These are phyloP conservation scores for Westerdykella sp. DNA, from an alignment of 2,329 filamentous ascomycete genomes.

Conservation along the genomic window DNA sequence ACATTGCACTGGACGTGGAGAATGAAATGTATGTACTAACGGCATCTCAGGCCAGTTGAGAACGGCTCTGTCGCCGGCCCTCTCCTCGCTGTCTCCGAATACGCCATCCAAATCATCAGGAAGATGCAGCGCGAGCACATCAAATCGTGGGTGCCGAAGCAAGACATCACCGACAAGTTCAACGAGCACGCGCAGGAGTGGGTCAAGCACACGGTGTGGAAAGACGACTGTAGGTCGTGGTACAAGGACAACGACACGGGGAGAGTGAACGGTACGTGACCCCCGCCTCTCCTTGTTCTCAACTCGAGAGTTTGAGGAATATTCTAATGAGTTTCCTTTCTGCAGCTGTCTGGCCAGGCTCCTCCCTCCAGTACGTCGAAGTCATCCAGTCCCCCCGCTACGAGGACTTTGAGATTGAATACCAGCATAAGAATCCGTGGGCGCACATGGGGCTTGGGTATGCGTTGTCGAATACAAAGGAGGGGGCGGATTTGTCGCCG, in stretches of 20 bases:
- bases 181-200: constrained; percentile 43
- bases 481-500: constrained; percentile 32
- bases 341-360: constrained; percentile 47
- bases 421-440: constrained; percentile 38
- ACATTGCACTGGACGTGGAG: not conserved
- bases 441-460: constrained; percentile 40
- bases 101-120: constrained; percentile 39
- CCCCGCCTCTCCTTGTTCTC: not conserved
- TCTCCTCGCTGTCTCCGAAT: constrained; percentile 35
- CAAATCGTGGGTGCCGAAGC: constrained; percentile 36
- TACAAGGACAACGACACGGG: constrained; percentile 41
- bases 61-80: constrained; percentile 44
- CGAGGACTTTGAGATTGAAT: constrained; percentile 42
- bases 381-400: constrained; percentile 37
- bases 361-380: constrained; percentile 44
- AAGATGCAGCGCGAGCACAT: constrained; percentile 45
- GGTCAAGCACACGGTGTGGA: constrained; percentile 48
- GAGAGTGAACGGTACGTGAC: constrained; percentile 23
- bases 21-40: not conserved
- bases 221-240: constrained; percentile 41
- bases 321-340: not conserved
- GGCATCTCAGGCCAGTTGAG: constrained; percentile 36
- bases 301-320: not conserved
- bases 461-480: constrained; percentile 18
- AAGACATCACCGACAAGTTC: constrained; percentile 40